These are phyloP conservation scores for Cryphonectria nitschkei DNA, from an alignment of 2,329 filamentous ascomycete genomes.

Conservation along the genomic window DNA sequence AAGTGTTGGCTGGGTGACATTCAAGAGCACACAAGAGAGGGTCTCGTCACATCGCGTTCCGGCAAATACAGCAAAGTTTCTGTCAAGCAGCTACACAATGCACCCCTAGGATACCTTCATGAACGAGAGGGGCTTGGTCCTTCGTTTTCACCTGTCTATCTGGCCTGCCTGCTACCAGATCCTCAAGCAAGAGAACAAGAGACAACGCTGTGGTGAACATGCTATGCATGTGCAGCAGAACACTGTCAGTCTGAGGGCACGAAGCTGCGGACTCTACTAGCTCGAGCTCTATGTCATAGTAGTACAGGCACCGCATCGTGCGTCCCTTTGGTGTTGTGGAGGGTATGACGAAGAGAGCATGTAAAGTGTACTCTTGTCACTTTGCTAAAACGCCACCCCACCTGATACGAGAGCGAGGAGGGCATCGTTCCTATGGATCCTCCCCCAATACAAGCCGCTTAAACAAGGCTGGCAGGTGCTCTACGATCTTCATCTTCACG, in stretches of 20 bases:
- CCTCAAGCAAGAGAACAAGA: neutral
- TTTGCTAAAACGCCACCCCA: neutral
- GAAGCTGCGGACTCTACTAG: neutral
- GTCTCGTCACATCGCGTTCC: neutral
- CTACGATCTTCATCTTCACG: conserved; percentile 1
- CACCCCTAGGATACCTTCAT: neutral
- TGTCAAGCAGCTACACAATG: conserved; percentile 4
- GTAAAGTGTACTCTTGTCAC: neutral
- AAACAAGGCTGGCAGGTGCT: conserved; percentile 12
- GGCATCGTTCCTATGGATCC: neutral
- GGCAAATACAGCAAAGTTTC: conserved; percentile 2
- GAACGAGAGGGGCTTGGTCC: neutral
- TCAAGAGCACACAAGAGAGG: conserved; percentile 3
- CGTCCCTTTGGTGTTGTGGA: conserved; percentile 13
- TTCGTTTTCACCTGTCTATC: neutral
- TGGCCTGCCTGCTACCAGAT: neutral
- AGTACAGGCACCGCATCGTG: conserved; percentile 11
- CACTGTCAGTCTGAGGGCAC: conserved; percentile 12
- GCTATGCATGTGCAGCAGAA: conserved; percentile 4
- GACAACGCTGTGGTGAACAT: conserved; percentile 8
- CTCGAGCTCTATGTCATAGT: neutral
- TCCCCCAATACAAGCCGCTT: neutral
- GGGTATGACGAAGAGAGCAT: conserved; percentile 4
- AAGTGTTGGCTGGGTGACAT: conserved; percentile 3
- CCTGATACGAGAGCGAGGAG: neutral